phyloP scores from a whole-genome alignment of 2,329 filamentous ascomycete species.

The Calonectria pseudoturangicola region DNA sequence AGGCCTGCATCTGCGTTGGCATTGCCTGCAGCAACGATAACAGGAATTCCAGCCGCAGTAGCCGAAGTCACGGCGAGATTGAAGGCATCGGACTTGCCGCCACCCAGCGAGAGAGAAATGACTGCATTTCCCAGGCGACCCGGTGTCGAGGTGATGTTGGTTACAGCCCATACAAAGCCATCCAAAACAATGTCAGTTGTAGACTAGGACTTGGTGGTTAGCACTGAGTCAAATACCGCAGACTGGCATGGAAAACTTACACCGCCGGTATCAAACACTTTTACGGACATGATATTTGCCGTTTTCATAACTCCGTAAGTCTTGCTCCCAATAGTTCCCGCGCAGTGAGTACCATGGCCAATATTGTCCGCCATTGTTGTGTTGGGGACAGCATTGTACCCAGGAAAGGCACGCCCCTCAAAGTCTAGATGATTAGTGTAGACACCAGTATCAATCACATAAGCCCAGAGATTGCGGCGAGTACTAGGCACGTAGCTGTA shows the following conservation, averaged over 20 bases:
- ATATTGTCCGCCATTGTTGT: not conserved
- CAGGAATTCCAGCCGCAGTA: slow-evolving; percentile 4
- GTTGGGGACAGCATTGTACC: slow-evolving; percentile 8
- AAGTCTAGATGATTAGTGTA: slow-evolving; percentile 10
- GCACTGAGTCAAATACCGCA: not conserved
- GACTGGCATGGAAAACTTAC: not conserved
- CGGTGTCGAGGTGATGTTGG: not conserved
- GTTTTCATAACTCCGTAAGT: slow-evolving; percentile 28
- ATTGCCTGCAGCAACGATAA: slow-evolving; percentile 33
- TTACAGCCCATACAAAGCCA: slow-evolving; percentile 7
- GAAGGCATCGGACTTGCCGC: slow-evolving; percentile 4
- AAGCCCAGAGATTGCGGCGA: slow-evolving; percentile 2
- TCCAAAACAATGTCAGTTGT: slow-evolving; percentile 8
- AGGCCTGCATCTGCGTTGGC: not conserved
- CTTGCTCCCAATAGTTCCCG: slow-evolving; percentile 24
- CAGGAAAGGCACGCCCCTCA: slow-evolving; percentile 6
- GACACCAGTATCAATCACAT: slow-evolving; percentile 14
- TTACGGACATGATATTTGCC: slow-evolving; percentile 18
- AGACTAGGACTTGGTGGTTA: not conserved
- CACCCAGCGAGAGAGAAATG: slow-evolving; percentile 9
- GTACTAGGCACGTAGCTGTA: not conserved
- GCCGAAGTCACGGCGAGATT: slow-evolving; percentile 5
- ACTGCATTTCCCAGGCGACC: slow-evolving; percentile 4
- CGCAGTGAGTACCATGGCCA: slow-evolving; percentile 29
- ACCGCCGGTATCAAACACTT: slow-evolving; percentile 5